Evolutionary conservation across 768 basidiomycete species (phyloP), one percentile per base, ranked within the genome.

Genomic region (Sistotremastrum niveocremeum): DNA sequence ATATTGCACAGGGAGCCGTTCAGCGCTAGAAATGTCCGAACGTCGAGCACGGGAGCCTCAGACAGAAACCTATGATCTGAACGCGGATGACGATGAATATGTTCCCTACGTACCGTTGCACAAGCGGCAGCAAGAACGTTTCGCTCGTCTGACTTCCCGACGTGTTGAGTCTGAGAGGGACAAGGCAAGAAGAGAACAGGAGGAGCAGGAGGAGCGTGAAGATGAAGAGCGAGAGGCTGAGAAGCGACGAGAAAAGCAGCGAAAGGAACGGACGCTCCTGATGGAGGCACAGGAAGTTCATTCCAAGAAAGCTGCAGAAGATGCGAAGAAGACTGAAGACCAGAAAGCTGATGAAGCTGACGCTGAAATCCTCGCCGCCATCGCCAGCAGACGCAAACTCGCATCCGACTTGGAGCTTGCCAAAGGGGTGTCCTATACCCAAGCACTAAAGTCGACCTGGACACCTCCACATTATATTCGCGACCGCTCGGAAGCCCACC

Each of bases 281-380:
- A 62, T 90, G 56, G 91, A 95, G 60, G 95, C 95, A 1, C 90
- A 97, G 63, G 94, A 98, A 58, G 93, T 98, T 33, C 89, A 94
- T 57, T 72, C 73, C 29, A 72, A 72, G 61, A 88, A 82, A 62
- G 87, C 84, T 4, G 72, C 70, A 45, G 86, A 94, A 67, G 93
- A 97, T 63, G 80, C 89, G 5, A 76, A 80, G 60, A 98, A 97
- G 67, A 84, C 83, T 5, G 84, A 78, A 5, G 72, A 71, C n/a
- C 81, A 98, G 64, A 85, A 83, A 56, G 79, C 73, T 5, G 81
- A 84, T 45, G 95, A 95, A 60, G 80, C 71, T 41, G 95, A 99
- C 59, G 88, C 84, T 5, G 83, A 89, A 57, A 84, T 99, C 42
- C 64, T 98, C 7, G 84, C 83, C 41, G 93, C 94, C 9, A 90